Conservation (phyloP, 2,329 filamentous ascomycete species). For the Aspergillus uvarum region DNA sequence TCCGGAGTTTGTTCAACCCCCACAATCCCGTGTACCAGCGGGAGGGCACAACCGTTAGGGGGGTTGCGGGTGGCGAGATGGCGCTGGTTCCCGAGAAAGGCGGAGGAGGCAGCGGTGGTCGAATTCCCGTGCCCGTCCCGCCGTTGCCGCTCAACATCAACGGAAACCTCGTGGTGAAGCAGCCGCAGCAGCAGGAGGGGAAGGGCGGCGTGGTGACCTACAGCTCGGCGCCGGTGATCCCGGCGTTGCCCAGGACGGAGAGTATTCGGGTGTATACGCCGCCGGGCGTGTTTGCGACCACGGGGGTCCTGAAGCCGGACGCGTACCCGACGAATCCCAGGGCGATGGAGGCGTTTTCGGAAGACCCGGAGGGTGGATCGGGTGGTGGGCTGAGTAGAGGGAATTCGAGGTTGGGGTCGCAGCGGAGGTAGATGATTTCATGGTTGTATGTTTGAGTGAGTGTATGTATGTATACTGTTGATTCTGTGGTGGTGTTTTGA, state of each 20-base stretch:
- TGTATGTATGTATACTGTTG: neutral
- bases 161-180: neutral
- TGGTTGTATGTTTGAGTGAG: neutral
- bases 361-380: neutral
- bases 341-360: constrained; percentile 27
- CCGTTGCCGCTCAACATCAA: constrained; percentile 19
- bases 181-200: neutral
- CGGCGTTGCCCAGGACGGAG: constrained; percentile 38
- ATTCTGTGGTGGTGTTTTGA: neutral
- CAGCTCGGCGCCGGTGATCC: constrained; percentile 21
- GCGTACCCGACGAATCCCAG: constrained; percentile 29
- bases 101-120: neutral
- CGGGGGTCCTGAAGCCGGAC: constrained; percentile 27
- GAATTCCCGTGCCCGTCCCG: constrained; percentile 1
- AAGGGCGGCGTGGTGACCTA: neutral
- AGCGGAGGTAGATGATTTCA: neutral
- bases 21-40: neutral
- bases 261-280: constrained; percentile 51
- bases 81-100: neutral
- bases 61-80: neutral
- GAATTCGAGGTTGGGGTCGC: constrained; percentile 1
- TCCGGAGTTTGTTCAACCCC: constrained; percentile 36
- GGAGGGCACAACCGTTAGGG: constrained; percentile 4
- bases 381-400: neutral
- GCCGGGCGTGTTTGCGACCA: constrained; percentile 32